Evolutionary conservation across 73 alveolate genomes (phyloP).

Genomic region (Tetrahymena elliotti): DNA sequence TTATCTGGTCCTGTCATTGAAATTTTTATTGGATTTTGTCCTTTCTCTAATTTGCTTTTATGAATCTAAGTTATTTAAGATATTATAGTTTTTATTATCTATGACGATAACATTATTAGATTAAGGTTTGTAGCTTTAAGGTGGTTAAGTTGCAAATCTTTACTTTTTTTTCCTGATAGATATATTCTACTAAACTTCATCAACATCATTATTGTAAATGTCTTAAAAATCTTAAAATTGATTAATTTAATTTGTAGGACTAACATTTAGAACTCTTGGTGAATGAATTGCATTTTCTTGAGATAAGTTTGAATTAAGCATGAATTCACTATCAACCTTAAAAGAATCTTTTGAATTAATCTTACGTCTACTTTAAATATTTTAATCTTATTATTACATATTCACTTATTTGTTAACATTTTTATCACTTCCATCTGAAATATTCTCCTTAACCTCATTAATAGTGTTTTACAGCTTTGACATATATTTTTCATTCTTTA

Average conservation of each 20-base stretch:
- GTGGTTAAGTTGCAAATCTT: not conserved
- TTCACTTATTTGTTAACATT: not conserved
- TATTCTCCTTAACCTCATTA: not conserved
- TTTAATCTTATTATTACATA: not conserved
- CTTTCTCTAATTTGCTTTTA: not conserved
- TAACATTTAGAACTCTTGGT: not conserved
- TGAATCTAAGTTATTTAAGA: not conserved
- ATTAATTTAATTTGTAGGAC: not conserved
- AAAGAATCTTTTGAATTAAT: not conserved
- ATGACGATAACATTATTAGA: not conserved
- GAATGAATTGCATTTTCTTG: not conserved
- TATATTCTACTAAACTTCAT: not conserved
- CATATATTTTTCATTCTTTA: not conserved
- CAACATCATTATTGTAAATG: not conserved
- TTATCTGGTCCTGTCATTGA: not conserved
- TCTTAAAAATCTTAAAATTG: not conserved
- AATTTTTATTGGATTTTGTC: not conserved
- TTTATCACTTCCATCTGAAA: not conserved
- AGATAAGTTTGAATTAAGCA: not conserved
- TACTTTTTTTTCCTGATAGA: not conserved
- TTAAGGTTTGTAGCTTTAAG: not conserved
- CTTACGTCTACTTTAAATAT: not conserved
- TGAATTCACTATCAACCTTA: not conserved
- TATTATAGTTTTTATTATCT: not conserved
- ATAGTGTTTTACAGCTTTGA: not conserved